phyloP scores from a whole-genome alignment of 2,329 filamentous ascomycete species.

The Aspergillus persii region DNA sequence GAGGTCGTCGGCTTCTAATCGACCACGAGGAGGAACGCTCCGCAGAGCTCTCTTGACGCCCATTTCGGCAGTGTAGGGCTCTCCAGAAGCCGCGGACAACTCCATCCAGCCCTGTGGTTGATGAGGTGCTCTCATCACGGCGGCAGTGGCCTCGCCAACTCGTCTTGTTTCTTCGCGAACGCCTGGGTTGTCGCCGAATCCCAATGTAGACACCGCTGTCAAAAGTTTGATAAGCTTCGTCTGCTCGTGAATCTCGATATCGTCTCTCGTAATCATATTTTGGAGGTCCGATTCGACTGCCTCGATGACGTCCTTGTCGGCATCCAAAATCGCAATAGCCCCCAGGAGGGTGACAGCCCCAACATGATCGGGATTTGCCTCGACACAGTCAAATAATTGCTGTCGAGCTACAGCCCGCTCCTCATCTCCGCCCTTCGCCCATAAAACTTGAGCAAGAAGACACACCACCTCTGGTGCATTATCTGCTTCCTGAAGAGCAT shows the following conservation, averaged over 20 bases:
- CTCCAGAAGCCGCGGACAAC: slow-evolving; percentile 61
- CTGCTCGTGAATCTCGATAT: slow-evolving; percentile 62
- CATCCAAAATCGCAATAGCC: slow-evolving; percentile 76
- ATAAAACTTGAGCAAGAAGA: slow-evolving; percentile 84
- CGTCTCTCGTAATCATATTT: slow-evolving; percentile 65
- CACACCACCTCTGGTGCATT: slow-evolving; percentile 81
- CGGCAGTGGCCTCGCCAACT: slow-evolving; percentile 66
- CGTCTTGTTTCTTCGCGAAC: slow-evolving; percentile 49
- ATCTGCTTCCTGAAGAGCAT: slow-evolving; percentile 72
- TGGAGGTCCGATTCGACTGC: slow-evolving; percentile 79
- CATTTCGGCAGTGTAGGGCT: slow-evolving; percentile 65
- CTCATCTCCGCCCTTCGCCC: slow-evolving; percentile 77
- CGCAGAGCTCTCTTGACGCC: slow-evolving; percentile 75
- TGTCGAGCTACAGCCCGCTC: slow-evolving; percentile 74
- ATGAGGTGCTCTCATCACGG: slow-evolving; percentile 77
- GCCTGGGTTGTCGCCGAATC: slow-evolving; percentile 44
- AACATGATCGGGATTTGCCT: slow-evolving; percentile 70
- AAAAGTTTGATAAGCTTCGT: slow-evolving; percentile 71
- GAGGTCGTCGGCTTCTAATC: slow-evolving; percentile 66
- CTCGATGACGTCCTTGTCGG: slow-evolving; percentile 73
- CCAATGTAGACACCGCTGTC: slow-evolving; percentile 66
- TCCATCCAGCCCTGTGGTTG: slow-evolving; percentile 79
- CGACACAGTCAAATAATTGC: slow-evolving; percentile 76
- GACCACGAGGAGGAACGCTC: slow-evolving; percentile 69
- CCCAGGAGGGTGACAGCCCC: slow-evolving; percentile 78